Base-by-base conservation (phyloP, 1,139 yeast genomes). In the Saccharomyces hybrid region DNA sequence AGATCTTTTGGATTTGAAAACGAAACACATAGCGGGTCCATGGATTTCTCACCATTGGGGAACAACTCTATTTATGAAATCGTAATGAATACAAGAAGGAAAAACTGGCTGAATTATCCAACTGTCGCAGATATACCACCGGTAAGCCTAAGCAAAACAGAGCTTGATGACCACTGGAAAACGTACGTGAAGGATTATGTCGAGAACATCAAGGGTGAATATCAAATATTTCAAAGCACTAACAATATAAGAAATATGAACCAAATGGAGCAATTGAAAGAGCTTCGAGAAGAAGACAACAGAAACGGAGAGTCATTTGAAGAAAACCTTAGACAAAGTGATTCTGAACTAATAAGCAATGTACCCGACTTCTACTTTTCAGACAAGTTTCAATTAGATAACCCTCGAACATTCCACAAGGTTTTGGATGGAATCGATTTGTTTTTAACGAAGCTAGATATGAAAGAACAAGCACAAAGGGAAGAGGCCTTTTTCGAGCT, bases 101-200 rank as follows among this genome's bases (percentile, higher is more conserved):
- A 63, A 50, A 64, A 68, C 52, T 70, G 73, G 73, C 52, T 86
- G 54, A 76, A 76, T 52, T 78, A 84, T 4, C 98, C 99, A 0
- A 85, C 97, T 0, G 75, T 80, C 1, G 77, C 78, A 52, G 99
- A 93, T 63, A 93, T 93, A 20, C 97, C 97, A 0, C 91, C 87
- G 38, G 85, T 90, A 16, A 83, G 79, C 55, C 74, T 93, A 48
- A 81, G 86, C 52, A 82, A 84, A 54, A 75, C 82, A 31, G 73
- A 75, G 38, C 72, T 83, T 11, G 74, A 77, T n/a, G 79, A 78
- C 56, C 80, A 82, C 2, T 70, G 79, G 52, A 74, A 76, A 50
- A 71, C 75, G 0, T 79, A 78, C 44, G 73, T 89, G 54, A 69
- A 70, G n/a, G 63, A 72, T 5, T 84, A 84, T 59, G 67, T 83